A percentile compares a stretch with the other conserved stretches of the same genome.
Conservation (phyloP, 345 rosid genomes). For the Trapa bicornis region DNA sequence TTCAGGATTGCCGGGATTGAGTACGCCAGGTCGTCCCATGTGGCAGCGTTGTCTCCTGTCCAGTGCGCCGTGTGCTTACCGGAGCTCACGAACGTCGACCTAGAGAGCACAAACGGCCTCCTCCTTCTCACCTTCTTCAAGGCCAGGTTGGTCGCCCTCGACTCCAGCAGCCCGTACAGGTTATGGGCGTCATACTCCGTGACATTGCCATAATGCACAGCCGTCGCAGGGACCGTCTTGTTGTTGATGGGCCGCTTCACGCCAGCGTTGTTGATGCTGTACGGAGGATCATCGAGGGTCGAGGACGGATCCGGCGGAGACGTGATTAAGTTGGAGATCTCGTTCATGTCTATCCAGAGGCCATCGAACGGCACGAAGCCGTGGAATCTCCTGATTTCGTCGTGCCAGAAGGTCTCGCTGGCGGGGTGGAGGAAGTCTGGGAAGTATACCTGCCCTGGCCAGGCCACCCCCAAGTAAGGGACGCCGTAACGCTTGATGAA, state of each 20-base stretch:
- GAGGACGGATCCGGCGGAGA: slow-evolving; percentile 28
- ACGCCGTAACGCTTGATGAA: slow-evolving; percentile 43
- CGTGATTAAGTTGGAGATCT: slow-evolving; percentile 48
- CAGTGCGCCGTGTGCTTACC: slow-evolving; percentile 74
- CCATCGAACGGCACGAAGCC: slow-evolving; percentile 47
- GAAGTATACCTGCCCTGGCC: slow-evolving; percentile 60
- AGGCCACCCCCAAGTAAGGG: slow-evolving; percentile 54
- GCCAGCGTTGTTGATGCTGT: slow-evolving; percentile 51
- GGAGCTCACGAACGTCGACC: slow-evolving; percentile 67
- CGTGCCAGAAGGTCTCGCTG: slow-evolving; percentile 32
- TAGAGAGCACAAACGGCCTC: slow-evolving; percentile 57
- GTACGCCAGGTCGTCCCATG: slow-evolving; percentile 55
- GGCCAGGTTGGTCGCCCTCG: slow-evolving; percentile 47
- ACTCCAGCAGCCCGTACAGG: slow-evolving; percentile 53
- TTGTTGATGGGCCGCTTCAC: slow-evolving; percentile 19
- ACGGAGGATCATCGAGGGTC: slow-evolving; percentile 50
- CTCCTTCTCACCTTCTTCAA: slow-evolving; percentile 29
- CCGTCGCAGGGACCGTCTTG: slow-evolving; percentile 42
- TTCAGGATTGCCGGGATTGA: slow-evolving; percentile 48
- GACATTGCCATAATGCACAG: slow-evolving; percentile 38
- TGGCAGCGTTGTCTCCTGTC: slow-evolving; percentile 69
- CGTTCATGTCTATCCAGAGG: slow-evolving; percentile 80
- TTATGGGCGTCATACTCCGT: slow-evolving; percentile 62
- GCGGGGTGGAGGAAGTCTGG: slow-evolving; percentile 59
- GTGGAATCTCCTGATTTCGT: slow-evolving; percentile 44